Evolutionary conservation across 2,329 filamentous ascomycete species (phyloP), one percentile per base, ranked within the genome.

Genomic region (Curvularia lunata): DNA sequence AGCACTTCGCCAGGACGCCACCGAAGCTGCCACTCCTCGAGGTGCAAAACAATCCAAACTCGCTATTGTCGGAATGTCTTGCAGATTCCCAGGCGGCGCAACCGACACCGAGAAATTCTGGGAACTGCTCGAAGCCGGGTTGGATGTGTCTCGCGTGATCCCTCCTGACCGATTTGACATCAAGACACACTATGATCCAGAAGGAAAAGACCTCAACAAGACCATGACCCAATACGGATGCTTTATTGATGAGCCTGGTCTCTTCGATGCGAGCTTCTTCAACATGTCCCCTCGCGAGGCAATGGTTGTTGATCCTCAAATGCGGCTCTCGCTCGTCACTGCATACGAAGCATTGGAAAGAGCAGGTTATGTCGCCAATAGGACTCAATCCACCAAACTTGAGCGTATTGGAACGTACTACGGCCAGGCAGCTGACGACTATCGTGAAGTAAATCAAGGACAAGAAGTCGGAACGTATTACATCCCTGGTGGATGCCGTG

Each of bases 381-480:
- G 63, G 4, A 77, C 75, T 1, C 54, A 50, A 48, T 71, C 73
- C 7, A 71, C 73, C 1, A 42, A 56, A 9, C 52, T 54, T 0
- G 52, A 73, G 16, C 70, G 76, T 5, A 64, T 78, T 5, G 76
- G 74, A 8, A 68, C 64, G 1, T 79, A 67, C 56, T 75, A 71
- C 54, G 77, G 77, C 1, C 53, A 62, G 12, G 63, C 72, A 4
- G 66, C 56, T 37, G 67, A 79, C 48, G 77, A 79, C 51, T 73
- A 57, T 27, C 47, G 53, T 1, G 67, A 70, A 30, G 46, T 64
- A 18, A 72, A 70, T 47, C 43, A 50, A 7, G 59, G 52, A 7
- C 61, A 72, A 34, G 52, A 69, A 23, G 79, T 86, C n/a, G 80
- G 81, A 53, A 85, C 83, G 0, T 85, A 86, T 66, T 84, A 75